Base-by-base conservation (phyloP, 2,329 filamentous ascomycete species). In the Talaromyces sp. region DNA sequence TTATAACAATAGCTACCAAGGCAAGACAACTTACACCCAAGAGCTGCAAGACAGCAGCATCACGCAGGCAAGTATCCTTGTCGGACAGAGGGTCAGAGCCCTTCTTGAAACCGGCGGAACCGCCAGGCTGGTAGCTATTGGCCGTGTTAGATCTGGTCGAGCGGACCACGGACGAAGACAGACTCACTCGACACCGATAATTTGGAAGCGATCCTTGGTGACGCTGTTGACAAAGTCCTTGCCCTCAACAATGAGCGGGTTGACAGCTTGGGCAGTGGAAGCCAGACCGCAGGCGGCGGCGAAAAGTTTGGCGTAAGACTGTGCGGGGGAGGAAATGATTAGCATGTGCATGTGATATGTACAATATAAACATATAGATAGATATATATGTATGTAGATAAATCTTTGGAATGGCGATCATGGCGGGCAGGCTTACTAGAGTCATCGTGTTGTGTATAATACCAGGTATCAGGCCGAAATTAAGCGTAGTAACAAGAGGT, bases 11-110 rank as follows among this genome's bases (percentile, higher is more conserved):
- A 24, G 35, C 43, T 6, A 19, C 2, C 9, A 19, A 58, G 43
- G 3, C 27, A 35, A 27, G 19, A 11, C 29, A 19, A 69, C 76
- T 61, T 76, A 81, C 81, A 71, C 85, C 85, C 56, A 88, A 74
- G 62, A 78, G 74, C 74, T 88, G 85, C 77, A 88, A 84, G 52
- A 88, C 75, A 24, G 83, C 82, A 19, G 85, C 85, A 77, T 88
- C 85, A 57, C 85, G 81, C 64, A 87, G 71, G 69, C 85, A 88
- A 26, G 79, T 74, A 12, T 79, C 78, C n/a, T 74, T 77, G 67
- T 87, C 78, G 68, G 79, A 84, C 61, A 88, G 74, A 32, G 84
- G 81, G 68, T 88, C 85, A 31, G 73, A 70, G 17, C 75, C 72
- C 11, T 79, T 77, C 63, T 80, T 79, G 74, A 85, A 86, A 59